Evolutionary conservation across 2,329 filamentous ascomycete genomes (phyloP), one percentile per base, ranked within the genome.

Genomic region (Coniella lustricola): DNA sequence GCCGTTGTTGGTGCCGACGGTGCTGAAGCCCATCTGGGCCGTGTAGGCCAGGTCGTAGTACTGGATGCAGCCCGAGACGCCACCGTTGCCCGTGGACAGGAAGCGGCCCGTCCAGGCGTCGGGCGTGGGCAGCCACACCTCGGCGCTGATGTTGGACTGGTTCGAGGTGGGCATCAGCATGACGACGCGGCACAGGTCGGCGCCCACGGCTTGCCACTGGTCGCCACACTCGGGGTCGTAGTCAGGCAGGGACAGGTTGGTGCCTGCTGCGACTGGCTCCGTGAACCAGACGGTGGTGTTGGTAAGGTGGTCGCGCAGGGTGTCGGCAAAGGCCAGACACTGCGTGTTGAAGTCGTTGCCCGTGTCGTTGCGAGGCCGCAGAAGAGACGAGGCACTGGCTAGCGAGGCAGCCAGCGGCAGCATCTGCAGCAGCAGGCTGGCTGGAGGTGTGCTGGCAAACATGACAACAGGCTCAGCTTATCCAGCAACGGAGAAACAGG

Each of bases 1-100:
- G 3, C 73, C 73, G 18, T 72, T 73, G 49, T 76, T 75, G 2
- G 73, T 67, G 2, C 70, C 72, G 22, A 75, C 66, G 0, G 65
- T 62, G 1, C 71, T 65, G 46, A 76, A 75, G 0, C 70, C 70
- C 14, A 67, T 59, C 0, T 61, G 54, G 7, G 64, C 59, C 1
- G 67, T 65, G 38, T 75, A 75, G 1, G 62, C 69, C 25, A 67
- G 58, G 52, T 68, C 71, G 50, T 67, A 61, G 50, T 75, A 69
- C 55, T 69, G 66, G 22, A 69, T 66, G 52, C 74, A 75, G 12
- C 72, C 71, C 33, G 66, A 67, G 12, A 73, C 57, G 2, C 73
- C 73, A 0, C 72, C 71, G 44, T 76, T 76, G 0, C 73, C 73
- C 0, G 70, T 73, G 18, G 67, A 69, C 36, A 76, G 43, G 39